Percentiles rank a stretch among this genome's conserved stretches.
Conservation (phyloP, 768 basidiomycete genomes). For the Lactifluus subvellereus region DNA sequence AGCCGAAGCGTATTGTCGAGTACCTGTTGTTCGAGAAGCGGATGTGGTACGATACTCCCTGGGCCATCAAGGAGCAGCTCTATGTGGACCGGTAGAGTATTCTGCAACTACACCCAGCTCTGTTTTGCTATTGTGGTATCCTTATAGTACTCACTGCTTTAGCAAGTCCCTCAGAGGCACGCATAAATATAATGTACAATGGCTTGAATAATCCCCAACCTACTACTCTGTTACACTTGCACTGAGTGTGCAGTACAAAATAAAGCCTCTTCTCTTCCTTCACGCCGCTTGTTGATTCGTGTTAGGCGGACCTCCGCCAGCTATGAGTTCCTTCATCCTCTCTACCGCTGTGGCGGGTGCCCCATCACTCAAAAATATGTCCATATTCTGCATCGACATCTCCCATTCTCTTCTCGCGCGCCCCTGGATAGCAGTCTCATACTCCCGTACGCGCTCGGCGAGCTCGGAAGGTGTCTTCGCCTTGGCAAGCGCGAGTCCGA, state of each 20-base stretch:
- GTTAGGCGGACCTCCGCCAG: background rate
- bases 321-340: constrained; percentile 6
- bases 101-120: background rate
- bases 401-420: constrained; percentile 7
- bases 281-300: background rate
- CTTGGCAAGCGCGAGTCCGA: constrained; percentile 16
- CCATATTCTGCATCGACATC: constrained; percentile 6
- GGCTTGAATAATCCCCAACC: background rate
- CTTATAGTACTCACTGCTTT: background rate
- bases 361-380: constrained; percentile 6
- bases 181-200: background rate
- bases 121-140: background rate
- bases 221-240: background rate
- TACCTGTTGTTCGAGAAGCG: constrained; percentile 50
- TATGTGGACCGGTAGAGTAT: constrained; percentile 27
- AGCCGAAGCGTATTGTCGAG: constrained; percentile 37
- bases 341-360: constrained; percentile 13
- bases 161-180: background rate
- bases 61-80: constrained; percentile 59
- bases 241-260: background rate
- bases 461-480: constrained; percentile 10
- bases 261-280: background rate
- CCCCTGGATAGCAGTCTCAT: constrained; percentile 11
- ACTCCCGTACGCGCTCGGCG: background rate
- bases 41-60: constrained; percentile 63